Evolutionary conservation across 1,284 basidiomycete genomes (phyloP).

Genomic region (Agroathelia rolfsii): DNA sequence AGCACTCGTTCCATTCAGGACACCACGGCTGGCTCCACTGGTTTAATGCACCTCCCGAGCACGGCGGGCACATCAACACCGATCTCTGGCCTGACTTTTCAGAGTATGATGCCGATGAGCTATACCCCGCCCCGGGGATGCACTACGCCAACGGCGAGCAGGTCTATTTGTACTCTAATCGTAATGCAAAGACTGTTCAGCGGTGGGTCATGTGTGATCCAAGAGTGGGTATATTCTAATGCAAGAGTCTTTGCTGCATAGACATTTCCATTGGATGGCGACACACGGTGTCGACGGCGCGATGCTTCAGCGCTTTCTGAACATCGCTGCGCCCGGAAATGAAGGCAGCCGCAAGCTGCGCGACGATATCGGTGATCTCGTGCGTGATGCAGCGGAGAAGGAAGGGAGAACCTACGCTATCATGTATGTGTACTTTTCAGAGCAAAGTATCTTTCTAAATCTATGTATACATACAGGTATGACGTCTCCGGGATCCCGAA

Average conservation of each 20-base stretch:
- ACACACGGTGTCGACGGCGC: constrained; percentile 65
- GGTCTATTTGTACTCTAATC: constrained; percentile 62
- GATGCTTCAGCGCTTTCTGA: constrained; percentile 65
- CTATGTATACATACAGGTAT: constrained; percentile 40
- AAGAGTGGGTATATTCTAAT: too few relatives aligned
- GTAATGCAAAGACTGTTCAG: constrained; percentile 60
- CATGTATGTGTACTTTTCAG: constrained; percentile 40
- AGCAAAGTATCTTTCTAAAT: constrained; percentile 7
- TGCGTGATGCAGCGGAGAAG: constrained; percentile 62
- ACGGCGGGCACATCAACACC: constrained; percentile 57
- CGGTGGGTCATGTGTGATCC: too few relatives aligned
- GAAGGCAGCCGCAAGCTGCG: constrained; percentile 46
- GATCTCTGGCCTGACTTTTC: constrained; percentile 72
- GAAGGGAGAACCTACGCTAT: constrained; percentile 71
- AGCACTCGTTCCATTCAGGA: constrained; percentile 26
- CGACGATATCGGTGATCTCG: constrained; percentile 62
- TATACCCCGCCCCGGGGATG: constrained; percentile 60
- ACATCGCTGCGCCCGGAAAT: constrained; percentile 40
- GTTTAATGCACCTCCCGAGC: constrained; percentile 54
- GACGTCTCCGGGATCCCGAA: constrained; percentile 60
- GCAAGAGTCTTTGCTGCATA: constrained; percentile 13
- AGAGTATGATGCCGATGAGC: constrained; percentile 56
- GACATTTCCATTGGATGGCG: constrained; percentile 79
- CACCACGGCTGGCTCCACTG: constrained; percentile 82
- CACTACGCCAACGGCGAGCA: constrained; percentile 43